phyloP scores from a whole-genome alignment of 2,329 filamentous ascomycete genomes.

The Lasiodiplodia sp. region DNA sequence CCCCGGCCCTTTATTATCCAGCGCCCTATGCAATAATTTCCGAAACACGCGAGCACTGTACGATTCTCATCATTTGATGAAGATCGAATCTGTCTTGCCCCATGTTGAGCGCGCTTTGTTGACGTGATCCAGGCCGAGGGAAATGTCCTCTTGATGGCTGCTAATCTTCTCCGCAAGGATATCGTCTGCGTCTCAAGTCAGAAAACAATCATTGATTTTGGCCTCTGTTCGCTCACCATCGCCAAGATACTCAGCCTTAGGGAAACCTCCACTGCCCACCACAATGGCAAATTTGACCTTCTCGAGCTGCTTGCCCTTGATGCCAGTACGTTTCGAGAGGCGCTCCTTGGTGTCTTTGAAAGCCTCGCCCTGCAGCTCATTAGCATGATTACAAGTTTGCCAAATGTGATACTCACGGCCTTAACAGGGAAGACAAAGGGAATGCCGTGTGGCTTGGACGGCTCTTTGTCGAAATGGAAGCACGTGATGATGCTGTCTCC shows the following conservation, averaged over 20 bases:
- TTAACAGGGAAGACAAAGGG: constrained; percentile 91
- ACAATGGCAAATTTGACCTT: constrained; percentile 97
- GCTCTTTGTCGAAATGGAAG: constrained; percentile 93
- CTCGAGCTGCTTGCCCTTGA: constrained; percentile 98
- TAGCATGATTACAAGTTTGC: not conserved
- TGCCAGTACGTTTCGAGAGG: constrained; percentile 88
- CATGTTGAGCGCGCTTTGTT: constrained; percentile 68
- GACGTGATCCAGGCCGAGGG: constrained; percentile 65
- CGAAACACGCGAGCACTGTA: constrained; percentile 15
- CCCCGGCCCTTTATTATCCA: constrained; percentile 21
- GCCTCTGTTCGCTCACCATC: constrained; percentile 73
- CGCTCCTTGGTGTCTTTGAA: constrained; percentile 94
- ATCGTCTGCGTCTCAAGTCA: constrained; percentile 47
- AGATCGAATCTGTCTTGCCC: constrained; percentile 66
- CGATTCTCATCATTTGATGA: constrained; percentile 28
- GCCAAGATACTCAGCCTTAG: constrained; percentile 80
- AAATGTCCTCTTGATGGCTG: constrained; percentile 41
- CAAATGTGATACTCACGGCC: constrained; percentile 63
- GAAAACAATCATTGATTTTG: constrained; percentile 25
- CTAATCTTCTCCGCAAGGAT: constrained; percentile 53
- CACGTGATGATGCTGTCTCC: constrained; percentile 23
- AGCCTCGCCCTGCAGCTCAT: constrained; percentile 70
- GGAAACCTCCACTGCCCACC: constrained; percentile 66
- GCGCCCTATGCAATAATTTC: constrained; percentile 26
- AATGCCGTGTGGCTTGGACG: constrained; percentile 81